Evolutionary conservation across 495 filamentous ascomycete genomes (phyloP), one percentile per base, ranked within the genome.

Genomic region (Melanomma pulvis-pyrius): DNA sequence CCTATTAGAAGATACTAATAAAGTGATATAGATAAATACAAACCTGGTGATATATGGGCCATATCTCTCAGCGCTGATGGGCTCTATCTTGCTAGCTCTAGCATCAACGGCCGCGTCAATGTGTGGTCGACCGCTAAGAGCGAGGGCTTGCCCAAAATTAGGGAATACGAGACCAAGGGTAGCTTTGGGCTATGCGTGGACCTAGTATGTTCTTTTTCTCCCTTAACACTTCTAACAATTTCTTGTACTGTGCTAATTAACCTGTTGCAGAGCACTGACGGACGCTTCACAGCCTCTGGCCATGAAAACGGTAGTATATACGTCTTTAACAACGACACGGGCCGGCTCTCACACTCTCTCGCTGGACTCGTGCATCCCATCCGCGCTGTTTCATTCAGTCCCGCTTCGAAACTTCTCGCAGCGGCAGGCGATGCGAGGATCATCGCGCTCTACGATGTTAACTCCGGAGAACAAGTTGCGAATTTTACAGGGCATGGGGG

Each of bases 261-360:
- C 12, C 6, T 39, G 2, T 41, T 5, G 30, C 61, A 89, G 87
- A 89, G 86, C 54, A 63, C 82, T 29, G 89, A 98, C 76, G 93
- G 92, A 56, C 85, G 83, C 61, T 87, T 93, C 71, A 92, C 93
- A 51, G 94, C 93, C 9, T 93, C 88, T 61, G 94, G 94, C 0
- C 96, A 98, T 76, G 87, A 96, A 75, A 96, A 90, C 74, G 94
- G 94, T 25, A 87, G 86, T n/a, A 84, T 98, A 55, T 97, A 97
- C 73, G 87, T 98, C 39, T 98, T 97, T 80, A 92, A 88, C 76
- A 97, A 96, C 71, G 87, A 91, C 71, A 92, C 90, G 0, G 91
- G 90, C 17, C 87, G 90, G 55, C 84, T 98, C 75, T 81, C 89
- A 2, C 94, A 96, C 76, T 96, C 92, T 24, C 80, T 98, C 59